These are phyloP conservation scores for Gyromitra esculenta DNA, from an alignment of 2,329 filamentous ascomycete genomes.

Conservation along the genomic window DNA sequence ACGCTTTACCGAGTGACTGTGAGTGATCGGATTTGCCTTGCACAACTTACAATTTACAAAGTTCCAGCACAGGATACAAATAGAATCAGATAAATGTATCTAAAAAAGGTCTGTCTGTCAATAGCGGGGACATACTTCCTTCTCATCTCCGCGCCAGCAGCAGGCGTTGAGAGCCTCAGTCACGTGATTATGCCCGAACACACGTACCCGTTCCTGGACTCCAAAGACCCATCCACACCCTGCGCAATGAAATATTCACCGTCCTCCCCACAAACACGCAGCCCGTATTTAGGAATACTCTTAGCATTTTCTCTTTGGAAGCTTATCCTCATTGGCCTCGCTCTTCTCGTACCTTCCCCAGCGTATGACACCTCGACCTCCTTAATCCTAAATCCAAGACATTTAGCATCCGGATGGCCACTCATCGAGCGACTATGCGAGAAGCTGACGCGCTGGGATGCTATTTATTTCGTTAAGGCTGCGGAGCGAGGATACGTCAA, in stretches of 20 bases:
- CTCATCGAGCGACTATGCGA: constrained; percentile 59
- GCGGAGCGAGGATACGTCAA: constrained; percentile 73
- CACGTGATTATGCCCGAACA: constrained; percentile 35
- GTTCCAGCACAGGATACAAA: no score
- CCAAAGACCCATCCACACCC: background rate
- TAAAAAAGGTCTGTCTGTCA: no score
- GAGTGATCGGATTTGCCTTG: no score
- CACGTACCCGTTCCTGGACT: constrained; percentile 13
- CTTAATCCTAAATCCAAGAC: constrained; percentile 62
- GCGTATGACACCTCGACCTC: constrained; percentile 82
- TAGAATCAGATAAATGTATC: no score
- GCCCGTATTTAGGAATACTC: constrained; percentile 30
- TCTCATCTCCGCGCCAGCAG: no score
- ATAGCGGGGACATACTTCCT: no score
- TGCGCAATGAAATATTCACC: constrained; percentile 30
- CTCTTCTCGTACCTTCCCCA: constrained; percentile 64
- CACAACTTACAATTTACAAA: no score
- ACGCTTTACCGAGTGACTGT: no score
- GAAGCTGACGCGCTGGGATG: constrained; percentile 80
- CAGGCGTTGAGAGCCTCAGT: background rate
- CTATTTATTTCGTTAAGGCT: constrained; percentile 75
- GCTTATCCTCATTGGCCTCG: constrained; percentile 70
- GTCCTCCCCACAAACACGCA: background rate
- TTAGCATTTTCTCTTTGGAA: constrained; percentile 65
- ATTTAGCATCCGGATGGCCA: constrained; percentile 18